A percentile compares a stretch with the other conserved stretches of the same genome.
Conservation (phyloP, 164 flowering plant genomes). For the Hamamelis virginiana region DNA sequence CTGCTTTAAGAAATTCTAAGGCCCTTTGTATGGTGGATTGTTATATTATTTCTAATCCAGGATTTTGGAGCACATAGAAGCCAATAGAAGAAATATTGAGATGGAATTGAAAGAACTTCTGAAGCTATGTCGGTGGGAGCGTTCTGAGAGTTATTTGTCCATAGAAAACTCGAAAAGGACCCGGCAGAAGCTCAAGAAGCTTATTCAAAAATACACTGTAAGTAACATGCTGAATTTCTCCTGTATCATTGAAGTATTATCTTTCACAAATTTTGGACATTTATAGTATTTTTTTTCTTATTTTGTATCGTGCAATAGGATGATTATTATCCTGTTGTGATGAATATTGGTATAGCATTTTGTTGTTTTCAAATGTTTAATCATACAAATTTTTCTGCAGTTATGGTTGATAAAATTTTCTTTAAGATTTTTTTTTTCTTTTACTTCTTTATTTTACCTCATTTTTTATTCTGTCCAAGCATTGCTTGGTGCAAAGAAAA, state of each 20-base stretch:
- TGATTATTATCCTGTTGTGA: too few relatives aligned
- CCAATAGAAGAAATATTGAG: constrained; percentile 46
- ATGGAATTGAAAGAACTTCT: constrained; percentile 54
- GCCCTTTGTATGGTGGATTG: not conserved
- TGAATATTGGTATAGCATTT: too few relatives aligned
- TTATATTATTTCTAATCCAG: constrained; percentile 34
- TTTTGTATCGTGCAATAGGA: too few relatives aligned
- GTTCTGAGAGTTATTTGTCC: constrained; percentile 36
- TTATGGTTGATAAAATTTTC: too few relatives aligned
- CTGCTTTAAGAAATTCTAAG: not conserved
- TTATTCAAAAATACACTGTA: constrained; percentile 73
- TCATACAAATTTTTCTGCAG: too few relatives aligned
- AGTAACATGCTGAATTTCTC: constrained; percentile 24
- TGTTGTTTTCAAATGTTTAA: too few relatives aligned
- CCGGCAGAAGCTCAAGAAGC: constrained; percentile 71
- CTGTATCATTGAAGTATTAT: not conserved
- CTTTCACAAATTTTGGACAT: too few relatives aligned
- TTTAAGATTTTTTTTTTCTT: too few relatives aligned
- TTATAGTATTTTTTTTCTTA: too few relatives aligned
- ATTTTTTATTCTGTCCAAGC: too few relatives aligned
- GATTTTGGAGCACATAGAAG: constrained; percentile 46
- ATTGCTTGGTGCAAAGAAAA: too few relatives aligned
- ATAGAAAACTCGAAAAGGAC: constrained; percentile 55
- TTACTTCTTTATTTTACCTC: too few relatives aligned
- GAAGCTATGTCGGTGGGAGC: constrained; percentile 83